A percentile compares a stretch with the other conserved stretches of the same genome.
phyloP scores from a whole-genome alignment of 192 early-diverging fungal species.

The Backusella tarrabulga region DNA sequence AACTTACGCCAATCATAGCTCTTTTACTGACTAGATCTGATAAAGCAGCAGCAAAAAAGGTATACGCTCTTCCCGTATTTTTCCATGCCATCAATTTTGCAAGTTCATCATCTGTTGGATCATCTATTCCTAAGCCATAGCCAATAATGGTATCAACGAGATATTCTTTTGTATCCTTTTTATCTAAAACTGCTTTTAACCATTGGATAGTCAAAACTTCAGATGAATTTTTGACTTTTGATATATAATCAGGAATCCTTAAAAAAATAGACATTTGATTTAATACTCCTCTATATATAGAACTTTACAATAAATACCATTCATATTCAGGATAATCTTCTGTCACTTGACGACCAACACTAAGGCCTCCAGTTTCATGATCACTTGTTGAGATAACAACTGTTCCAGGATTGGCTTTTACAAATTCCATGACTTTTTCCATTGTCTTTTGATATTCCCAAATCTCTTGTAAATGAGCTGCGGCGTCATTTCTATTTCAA shows the following conservation, averaged over 20 bases:
- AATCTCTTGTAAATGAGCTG: conserved; percentile 88
- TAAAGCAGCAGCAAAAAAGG: conserved; percentile 44
- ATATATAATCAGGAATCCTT: conserved; percentile 71
- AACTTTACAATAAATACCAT: conserved; percentile 42
- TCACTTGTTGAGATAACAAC: conserved; percentile 89
- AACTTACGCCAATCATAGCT: conserved; percentile 57
- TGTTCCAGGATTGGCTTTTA: conserved; percentile 77
- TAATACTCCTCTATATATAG: too few relatives aligned
- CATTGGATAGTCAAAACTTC: conserved; percentile 39
- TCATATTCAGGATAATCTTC: conserved; percentile 79
- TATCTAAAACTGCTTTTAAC: conserved; percentile 40
- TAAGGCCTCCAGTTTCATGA: conserved; percentile 97
- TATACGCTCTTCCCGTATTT: conserved; percentile 25
- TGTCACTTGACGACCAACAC: conserved; percentile 73
- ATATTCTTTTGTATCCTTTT: neutral
- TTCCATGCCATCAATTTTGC: conserved; percentile 45
- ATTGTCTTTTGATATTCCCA: conserved; percentile 86
- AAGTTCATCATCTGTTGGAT: conserved; percentile 58
- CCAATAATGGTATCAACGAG: conserved; percentile 31
- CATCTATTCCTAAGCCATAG: conserved; percentile 51
- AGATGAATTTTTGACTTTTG: conserved; percentile 70
- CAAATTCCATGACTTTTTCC: conserved; percentile 67
- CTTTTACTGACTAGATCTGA: conserved; percentile 51
- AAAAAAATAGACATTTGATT: too few relatives aligned
- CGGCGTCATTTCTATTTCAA: conserved; percentile 80